Conservation (phyloP, 202 grass and related monocot species). For the Panicum virgatum region DNA sequence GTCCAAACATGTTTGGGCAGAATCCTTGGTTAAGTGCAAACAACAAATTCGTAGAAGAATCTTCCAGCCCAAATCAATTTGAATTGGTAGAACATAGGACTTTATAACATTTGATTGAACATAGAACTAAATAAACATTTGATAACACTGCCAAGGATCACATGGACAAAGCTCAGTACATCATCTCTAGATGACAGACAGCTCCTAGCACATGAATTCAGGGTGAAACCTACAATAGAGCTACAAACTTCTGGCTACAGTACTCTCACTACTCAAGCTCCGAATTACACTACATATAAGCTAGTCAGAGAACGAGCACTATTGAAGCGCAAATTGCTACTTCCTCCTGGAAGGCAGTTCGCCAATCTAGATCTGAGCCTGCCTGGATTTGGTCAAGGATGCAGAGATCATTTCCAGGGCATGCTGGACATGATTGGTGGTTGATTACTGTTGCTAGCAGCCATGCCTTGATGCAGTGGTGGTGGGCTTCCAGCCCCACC, state of each 20-base stretch:
- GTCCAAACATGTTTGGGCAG: not conserved
- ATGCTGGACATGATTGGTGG: slow-evolving; percentile 60
- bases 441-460: slow-evolving; percentile 42
- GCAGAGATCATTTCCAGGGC: slow-evolving; percentile 65
- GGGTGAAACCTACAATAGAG: slow-evolving; percentile 41
- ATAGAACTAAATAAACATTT: slow-evolving; percentile 13
- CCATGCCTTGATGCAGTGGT: slow-evolving; percentile 48
- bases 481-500: slow-evolving; percentile 62
- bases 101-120: slow-evolving; percentile 8
- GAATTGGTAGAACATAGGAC: not conserved
- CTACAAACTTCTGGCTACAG: slow-evolving; percentile 41
- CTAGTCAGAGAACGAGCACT: slow-evolving; percentile 28
- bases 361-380: not conserved
- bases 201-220: slow-evolving; percentile 30
- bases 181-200: slow-evolving; percentile 25
- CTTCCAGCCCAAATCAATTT: not conserved
- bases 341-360: slow-evolving; percentile 31
- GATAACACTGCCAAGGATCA: slow-evolving; percentile 17
- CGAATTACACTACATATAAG: slow-evolving; percentile 41
- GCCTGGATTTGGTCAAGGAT: slow-evolving; percentile 19
- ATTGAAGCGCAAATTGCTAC: slow-evolving; percentile 26
- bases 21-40: not conserved
- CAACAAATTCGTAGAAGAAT: not conserved
- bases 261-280: slow-evolving; percentile 38
- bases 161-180: slow-evolving; percentile 31